Evolutionary conservation across 441 rosid species (phyloP).

Genomic region (Mallotus japonicus): DNA sequence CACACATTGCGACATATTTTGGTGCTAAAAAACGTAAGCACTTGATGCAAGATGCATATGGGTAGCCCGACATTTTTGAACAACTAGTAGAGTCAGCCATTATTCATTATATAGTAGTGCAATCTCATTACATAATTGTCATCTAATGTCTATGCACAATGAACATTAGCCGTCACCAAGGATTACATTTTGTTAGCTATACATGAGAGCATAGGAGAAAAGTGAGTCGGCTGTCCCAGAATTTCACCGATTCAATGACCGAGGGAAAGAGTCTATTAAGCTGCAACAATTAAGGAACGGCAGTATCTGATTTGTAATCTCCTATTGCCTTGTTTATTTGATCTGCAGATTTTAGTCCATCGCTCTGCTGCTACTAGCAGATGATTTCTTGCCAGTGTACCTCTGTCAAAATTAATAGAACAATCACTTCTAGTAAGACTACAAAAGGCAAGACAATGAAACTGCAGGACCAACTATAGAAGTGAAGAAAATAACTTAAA

Average conservation of each 20-base stretch:
- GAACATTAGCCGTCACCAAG: not conserved
- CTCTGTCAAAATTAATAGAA: constrained; percentile 10
- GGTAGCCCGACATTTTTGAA: too few species aligned
- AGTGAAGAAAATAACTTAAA: not conserved
- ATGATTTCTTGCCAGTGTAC: constrained; percentile 14
- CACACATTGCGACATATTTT: not conserved
- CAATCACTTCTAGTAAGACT: not conserved
- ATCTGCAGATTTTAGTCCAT: constrained; percentile 7
- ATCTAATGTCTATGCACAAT: constrained; percentile 2
- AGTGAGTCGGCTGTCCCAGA: not conserved
- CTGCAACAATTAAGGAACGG: not conserved
- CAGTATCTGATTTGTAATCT: not conserved
- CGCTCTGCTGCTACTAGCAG: constrained; percentile 16
- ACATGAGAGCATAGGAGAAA: not conserved
- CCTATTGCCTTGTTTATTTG: not conserved
- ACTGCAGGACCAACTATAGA: not conserved
- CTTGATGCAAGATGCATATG: not conserved
- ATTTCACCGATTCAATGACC: not conserved
- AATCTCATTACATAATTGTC: not conserved
- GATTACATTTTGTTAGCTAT: not conserved
- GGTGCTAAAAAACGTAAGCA: not conserved
- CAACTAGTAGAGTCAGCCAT: too few species aligned
- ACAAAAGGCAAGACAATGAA: not conserved
- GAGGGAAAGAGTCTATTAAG: not conserved
- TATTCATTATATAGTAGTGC: not conserved